Evolutionary conservation across 176 grass and related monocot genomes (phyloP), one percentile per base, ranked within the genome.

Genomic region (Saccharum spontaneum): DNA sequence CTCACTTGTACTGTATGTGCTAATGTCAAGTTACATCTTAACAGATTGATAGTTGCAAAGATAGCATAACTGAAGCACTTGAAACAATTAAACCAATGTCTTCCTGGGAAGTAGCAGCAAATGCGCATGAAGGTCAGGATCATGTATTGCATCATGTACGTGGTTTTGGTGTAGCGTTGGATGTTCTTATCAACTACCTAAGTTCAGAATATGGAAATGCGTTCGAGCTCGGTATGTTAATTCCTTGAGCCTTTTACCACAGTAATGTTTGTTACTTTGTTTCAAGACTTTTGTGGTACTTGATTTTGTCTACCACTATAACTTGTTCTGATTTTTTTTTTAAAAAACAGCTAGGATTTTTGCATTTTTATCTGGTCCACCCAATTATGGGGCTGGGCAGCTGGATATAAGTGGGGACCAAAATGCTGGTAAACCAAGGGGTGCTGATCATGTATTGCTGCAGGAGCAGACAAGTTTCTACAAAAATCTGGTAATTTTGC

Each of bases 331-430:
- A 28, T 28, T 81, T 13, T 9, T 59, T 57, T 54, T 18, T 20
- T 52, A 83, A 67, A 71, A 84, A 86, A 95, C 85, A 98, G 96
- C 96, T 89, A 95, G 96, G 87, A 92, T 95, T 80, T 98, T 95
- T 89, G 88, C 71, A 1, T 98, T 98, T 90, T 63, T 95, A 76
- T 98, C 96, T 82, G 96, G 93, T 83, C 82, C 96, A 67, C 96
- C 91, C 30, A 94, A 98, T 92, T 98, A 92, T 81, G 96, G 96
- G 59, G 74, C 88, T 85, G 93, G 96, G 13, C 73, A 90, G 82
- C 79, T 98, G 55, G 91, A 95, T 65, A 84, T 86, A 72, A 89
- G 82, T 37, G 88, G 85, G 71, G 88, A 90, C 72, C 91, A 94
- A 67, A 92, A 94, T 87, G 84, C 83, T 78, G 67, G 77, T 85